Base-by-base conservation (phyloP, 2,329 filamentous ascomycete species). In the Endoconidiophora polonica region DNA sequence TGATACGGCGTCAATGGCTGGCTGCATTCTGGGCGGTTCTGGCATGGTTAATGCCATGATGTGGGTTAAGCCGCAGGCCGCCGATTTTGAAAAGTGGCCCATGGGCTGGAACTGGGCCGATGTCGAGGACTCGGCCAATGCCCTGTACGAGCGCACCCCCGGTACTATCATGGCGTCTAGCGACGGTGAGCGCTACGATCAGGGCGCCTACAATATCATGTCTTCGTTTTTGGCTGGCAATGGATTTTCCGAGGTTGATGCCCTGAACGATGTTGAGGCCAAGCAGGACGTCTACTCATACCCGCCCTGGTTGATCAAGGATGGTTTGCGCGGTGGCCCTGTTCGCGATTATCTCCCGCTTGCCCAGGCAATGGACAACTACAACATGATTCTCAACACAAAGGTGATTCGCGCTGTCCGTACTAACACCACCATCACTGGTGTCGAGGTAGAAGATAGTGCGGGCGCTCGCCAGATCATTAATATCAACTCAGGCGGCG, bases 61-160 rank as follows among this genome's bases (percentile, higher is more conserved):
- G 38, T 83, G 77, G 73, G 81, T 77, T 71, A 77, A 74, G 52
- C 51, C 52, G 52, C 68, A 73, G 5, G 61, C 66, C 5, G 83
- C 86, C 59, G 86, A 81, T 67, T 78, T 86, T 59, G 70, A 74
- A 60, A 81, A 82, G 61, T 87, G 83, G 66, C 83, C 83, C 0
- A 55, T 64, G 2, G 82, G 81, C 29, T 87, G 83, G 83, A 78
- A 81, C 61, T 70, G 76, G 22, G 60, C 65, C 4, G 79, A 86
- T 56, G 72, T 86, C 59, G 65, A 66, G 53, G 60, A 65, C 24
- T 74, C 81, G 1, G 74, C 78, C 5, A 63, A 72, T 26, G 72
- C 76, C 42, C 75, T 82, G 6, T 86, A 85, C 60, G 65, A 69
- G 37, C 73, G 80, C n/a, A 85, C 85, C 54, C 80, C 80, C 0